Percentiles rank a stretch among this genome's conserved stretches.
Evolutionary conservation across 2,329 filamentous ascomycete species (phyloP).

Genomic region (Stachybotrys chlorohalonatus): DNA sequence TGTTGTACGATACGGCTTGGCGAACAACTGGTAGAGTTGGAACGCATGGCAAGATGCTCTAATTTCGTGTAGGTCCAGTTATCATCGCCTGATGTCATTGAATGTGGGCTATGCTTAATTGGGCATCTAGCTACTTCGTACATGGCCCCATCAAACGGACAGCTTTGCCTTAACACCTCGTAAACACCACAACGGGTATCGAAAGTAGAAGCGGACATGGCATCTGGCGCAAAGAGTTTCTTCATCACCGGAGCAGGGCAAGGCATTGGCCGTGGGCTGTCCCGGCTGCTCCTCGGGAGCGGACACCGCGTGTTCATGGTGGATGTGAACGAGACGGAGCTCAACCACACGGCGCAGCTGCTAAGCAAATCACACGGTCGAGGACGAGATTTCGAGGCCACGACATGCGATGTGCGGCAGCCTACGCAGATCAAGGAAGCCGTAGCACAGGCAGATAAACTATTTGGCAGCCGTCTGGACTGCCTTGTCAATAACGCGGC

Average conservation of each 20-base stretch:
- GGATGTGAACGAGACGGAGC: constrained; percentile 26
- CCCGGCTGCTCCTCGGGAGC: constrained; percentile 20
- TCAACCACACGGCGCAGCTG: constrained; percentile 21
- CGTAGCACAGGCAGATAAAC: constrained; percentile 14
- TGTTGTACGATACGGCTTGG: background rate
- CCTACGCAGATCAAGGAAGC: constrained; percentile 19
- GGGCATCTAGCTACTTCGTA: background rate
- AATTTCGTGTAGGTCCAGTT: background rate
- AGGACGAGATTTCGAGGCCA: constrained; percentile 10
- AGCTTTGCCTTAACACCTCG: too few species aligned
- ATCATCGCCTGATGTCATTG: background rate
- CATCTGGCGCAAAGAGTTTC: constrained; percentile 6
- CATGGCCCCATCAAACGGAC: background rate
- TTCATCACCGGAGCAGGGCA: constrained; percentile 12
- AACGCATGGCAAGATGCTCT: too few species aligned
- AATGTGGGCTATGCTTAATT: background rate
- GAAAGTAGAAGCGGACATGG: background rate
- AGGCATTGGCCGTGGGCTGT: constrained; percentile 12
- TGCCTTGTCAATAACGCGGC: constrained; percentile 33
- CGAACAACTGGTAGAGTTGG: too few species aligned
- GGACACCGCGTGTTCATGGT: constrained; percentile 30
- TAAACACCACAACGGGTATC: too few species aligned
- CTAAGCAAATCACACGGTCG: constrained; percentile 9
- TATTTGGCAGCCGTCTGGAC: constrained; percentile 27
- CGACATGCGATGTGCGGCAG: constrained; percentile 20